Base-by-base conservation (phyloP, 2,329 filamentous ascomycete species). In the Trichothecium roseum region DNA sequence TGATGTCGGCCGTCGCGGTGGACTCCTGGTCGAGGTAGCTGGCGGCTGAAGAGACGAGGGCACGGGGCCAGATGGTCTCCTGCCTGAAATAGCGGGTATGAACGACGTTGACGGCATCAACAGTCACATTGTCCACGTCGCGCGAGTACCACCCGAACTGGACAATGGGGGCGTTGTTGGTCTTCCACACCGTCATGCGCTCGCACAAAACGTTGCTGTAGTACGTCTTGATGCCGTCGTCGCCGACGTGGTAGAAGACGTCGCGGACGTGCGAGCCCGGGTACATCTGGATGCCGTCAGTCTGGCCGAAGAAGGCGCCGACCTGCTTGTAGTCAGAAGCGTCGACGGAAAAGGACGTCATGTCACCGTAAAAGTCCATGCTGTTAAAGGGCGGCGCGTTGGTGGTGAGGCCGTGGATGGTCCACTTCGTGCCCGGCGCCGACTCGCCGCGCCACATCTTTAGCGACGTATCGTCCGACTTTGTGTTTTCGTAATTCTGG, bases 281-380 rank as follows among this genome's bases (percentile, higher is more conserved):
- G 37, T 60, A 59, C 32, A 57, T 48, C 28, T 57, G 46, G 27
- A 49, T 51, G 15, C 56, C 56, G 40, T 60, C 57, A 1, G 57
- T 60, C 41, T 60, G 57, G 16, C 42, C 43, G 36, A 52, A 60
- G 39, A 52, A 60, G 9, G 56, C 52, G 8, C 57, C 56, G 22
- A 60, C 57, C 39, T 59, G 57, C 43, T 60, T 60, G 40, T 58
- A 59, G 36, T 60, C 57, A 2, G 37, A 48, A 8, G 45, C 44
- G 14, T 48, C 36, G 26, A 51, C 46, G 10, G 34, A 37, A 22
- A 45, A 41, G 6, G 33, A 32, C 13, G 30, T 35, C 10, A 39
- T 26, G 18, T 44, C 40, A 30, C 37, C 39, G 34, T 49, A 43
- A 17, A 52, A 44, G 41, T 59, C 57, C 47, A 60, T 55, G 29